Evolutionary conservation across 306 rosid species (phyloP).

Genomic region (Argentina anserina): DNA sequence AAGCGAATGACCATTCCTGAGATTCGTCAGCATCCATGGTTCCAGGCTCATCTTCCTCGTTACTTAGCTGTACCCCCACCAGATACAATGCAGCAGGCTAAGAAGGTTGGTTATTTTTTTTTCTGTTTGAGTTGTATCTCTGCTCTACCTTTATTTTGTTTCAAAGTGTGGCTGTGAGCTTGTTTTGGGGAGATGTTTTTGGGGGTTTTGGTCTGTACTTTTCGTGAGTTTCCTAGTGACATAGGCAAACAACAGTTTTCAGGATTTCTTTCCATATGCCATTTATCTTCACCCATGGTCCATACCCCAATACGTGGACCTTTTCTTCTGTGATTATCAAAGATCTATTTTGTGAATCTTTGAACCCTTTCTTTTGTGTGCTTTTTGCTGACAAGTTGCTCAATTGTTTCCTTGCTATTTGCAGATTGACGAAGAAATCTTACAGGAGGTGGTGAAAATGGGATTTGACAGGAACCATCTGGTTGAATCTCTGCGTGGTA

Average conservation of each 20-base stretch:
- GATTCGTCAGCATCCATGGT: constrained; percentile 91
- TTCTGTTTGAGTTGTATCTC: background rate
- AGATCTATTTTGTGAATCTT: background rate
- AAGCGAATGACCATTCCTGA: constrained; percentile 86
- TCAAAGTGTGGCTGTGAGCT: background rate
- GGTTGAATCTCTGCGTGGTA: constrained; percentile 74
- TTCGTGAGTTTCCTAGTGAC: background rate
- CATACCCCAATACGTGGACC: background rate
- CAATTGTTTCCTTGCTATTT: constrained; percentile 23
- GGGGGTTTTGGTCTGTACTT: background rate
- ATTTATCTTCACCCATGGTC: background rate
- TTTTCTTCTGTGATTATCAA: background rate
- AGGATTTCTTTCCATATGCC: background rate
- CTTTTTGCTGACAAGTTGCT: background rate
- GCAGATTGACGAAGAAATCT: constrained; percentile 90
- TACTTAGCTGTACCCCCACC: constrained; percentile 94
- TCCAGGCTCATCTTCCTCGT: constrained; percentile 87
- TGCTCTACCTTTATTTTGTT: background rate
- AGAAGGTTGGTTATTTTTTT: constrained; percentile 47
- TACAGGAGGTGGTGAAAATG: constrained; percentile 72
- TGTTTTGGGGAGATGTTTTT: background rate
- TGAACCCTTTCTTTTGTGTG: background rate
- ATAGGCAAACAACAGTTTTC: background rate
- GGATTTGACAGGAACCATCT: constrained; percentile 74
- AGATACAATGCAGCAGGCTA: constrained; percentile 66